Evolutionary conservation across 768 basidiomycete genomes (phyloP), one percentile per base, ranked within the genome.

Genomic region (Leccinum uliginosum): DNA sequence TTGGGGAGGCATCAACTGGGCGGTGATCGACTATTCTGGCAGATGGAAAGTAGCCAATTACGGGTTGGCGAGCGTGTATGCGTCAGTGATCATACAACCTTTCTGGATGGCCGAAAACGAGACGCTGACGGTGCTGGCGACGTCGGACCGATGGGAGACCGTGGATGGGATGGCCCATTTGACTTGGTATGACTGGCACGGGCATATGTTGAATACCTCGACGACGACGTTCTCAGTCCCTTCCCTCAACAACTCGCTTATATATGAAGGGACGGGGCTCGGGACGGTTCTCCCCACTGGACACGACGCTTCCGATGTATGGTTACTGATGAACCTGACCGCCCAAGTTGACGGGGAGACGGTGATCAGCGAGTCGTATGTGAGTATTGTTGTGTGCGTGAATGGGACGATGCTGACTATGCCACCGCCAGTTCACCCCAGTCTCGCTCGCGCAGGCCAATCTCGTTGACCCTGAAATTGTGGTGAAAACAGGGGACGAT

Each of bases 21-120:
- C 80, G 3, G 72, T 73, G 47, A 75, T 82, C 62, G 82, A 83
- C 60, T 81, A 81, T 62, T 81, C 79, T 5, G 81, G 83, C 10
- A 68, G 83, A 21, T 83, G 82, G 83, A 83, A 84, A 67, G 82
- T 82, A 2, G 68, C 82, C 54, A 76, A 83, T 56, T 83, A 83
- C 61, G 80, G 76, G 19, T 64, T 80, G 58, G 68, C 78, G 15
- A 68, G 66, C 26, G 71, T 73, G 9, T 83, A 77, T 62, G 69
- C 75, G 1, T 79, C 83, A 10, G 68, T 83, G 26, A 67, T 74
- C 51, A 75, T 83, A 58, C 80, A 79, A 56, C 80, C 83, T n/a
- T 83, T 84, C 71, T 84, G 81, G 82, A 79, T 76, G 10, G 73
- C 78, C 2, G 72, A 69, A 10, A 80, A 77, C 50, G 67, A 79